A percentile compares a stretch with the other conserved stretches of the same genome.
These are phyloP conservation scores for Rhododendron williamsianum DNA, from an alignment of 148 eudicot genomes.

Conservation along the genomic window DNA sequence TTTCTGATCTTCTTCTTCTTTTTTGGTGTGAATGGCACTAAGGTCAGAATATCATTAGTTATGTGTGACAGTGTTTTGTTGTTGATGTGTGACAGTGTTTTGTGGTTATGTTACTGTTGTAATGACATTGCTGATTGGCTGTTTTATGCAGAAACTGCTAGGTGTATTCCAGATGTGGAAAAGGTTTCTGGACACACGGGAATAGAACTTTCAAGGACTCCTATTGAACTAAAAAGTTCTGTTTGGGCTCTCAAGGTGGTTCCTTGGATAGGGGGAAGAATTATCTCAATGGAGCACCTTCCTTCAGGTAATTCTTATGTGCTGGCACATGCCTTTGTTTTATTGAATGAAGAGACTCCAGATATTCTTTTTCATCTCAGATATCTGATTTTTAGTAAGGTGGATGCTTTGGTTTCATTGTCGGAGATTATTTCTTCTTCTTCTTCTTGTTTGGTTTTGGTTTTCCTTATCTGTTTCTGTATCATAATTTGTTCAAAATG, in stretches of 20 bases:
- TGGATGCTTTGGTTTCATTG: neutral
- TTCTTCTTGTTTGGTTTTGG: neutral
- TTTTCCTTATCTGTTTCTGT: slow-evolving; percentile 1
- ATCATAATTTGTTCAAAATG: neutral
- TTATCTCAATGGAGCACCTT: slow-evolving; percentile 88
- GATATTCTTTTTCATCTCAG: neutral
- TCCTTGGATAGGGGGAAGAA: slow-evolving; percentile 99
- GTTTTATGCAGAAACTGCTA: slow-evolving; percentile 62
- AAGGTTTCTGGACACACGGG: slow-evolving; percentile 59
- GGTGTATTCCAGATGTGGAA: slow-evolving; percentile 66
- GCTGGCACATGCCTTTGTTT: slow-evolving; percentile 7
- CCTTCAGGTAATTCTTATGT: slow-evolving; percentile 60
- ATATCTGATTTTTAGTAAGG: neutral
- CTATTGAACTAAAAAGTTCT: slow-evolving; percentile 71
- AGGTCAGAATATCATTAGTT: neutral
- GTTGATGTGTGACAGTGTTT: neutral
- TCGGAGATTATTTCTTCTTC: neutral
- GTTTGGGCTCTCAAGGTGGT: slow-evolving; percentile 92
- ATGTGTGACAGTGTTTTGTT: neutral
- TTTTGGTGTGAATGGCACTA: neutral
- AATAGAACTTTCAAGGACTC: slow-evolving; percentile 68
- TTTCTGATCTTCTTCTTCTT: neutral
- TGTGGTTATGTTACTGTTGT: neutral
- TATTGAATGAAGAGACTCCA: neutral
- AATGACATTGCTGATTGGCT: slow-evolving; percentile 6